Evolutionary conservation across 176 grass and related monocot genomes (phyloP).

Genomic region (Bromus sterilis): DNA sequence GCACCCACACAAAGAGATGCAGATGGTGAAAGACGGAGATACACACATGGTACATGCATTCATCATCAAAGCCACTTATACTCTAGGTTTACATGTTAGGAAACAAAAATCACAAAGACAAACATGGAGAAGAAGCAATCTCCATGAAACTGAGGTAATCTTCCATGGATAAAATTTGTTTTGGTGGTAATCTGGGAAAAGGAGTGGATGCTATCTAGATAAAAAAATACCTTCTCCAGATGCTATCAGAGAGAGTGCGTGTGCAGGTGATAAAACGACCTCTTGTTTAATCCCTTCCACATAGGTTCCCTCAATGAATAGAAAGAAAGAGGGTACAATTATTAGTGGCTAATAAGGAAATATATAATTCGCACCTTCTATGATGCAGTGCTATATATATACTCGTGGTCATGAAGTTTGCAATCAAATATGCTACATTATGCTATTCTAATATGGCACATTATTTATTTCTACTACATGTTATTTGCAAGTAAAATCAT

Average conservation of each 20-base stretch:
- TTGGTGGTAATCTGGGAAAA: not conserved
- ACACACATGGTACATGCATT: not conserved
- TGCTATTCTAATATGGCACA: no score
- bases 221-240: constrained; percentile 85
- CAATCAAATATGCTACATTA: no score
- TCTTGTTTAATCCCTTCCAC: constrained; percentile 99
- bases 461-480: no score
- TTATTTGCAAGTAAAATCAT: no score
- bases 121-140: not conserved
- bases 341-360: constrained; percentile 16
- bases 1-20: not conserved
- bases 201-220: not conserved
- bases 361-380: no score
- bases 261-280: constrained; percentile 94
- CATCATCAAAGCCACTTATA: not conserved
- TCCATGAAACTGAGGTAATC: not conserved
- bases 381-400: no score
- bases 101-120: not conserved
- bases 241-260: constrained; percentile 97
- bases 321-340: constrained; percentile 16
- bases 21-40: not conserved
- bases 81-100: not conserved
- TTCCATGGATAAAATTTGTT: not conserved
- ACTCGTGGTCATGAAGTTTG: no score
- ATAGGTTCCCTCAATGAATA: constrained; percentile 75